phyloP scores from a whole-genome alignment of 805 yeast species.

The Metschnikowia borealis region DNA sequence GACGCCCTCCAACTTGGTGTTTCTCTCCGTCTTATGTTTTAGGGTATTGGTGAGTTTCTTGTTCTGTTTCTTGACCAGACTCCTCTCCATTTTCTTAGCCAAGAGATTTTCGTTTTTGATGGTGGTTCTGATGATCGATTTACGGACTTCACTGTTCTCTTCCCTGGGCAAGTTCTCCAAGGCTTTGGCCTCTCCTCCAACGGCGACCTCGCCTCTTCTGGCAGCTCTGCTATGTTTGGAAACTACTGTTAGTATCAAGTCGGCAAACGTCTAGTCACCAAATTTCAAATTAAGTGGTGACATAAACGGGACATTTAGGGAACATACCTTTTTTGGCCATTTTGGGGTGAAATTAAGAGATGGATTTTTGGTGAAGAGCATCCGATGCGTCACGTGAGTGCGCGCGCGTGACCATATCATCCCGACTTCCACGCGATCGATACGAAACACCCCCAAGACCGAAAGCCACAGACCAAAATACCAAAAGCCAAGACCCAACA shows the following conservation, averaged over 20 bases:
- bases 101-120: slow-evolving; percentile 62
- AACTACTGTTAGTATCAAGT: slow-evolving; percentile 29
- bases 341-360: background rate
- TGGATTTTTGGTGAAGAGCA: slow-evolving; percentile 4
- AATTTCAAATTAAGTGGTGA: too few species aligned
- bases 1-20: slow-evolving; percentile 49
- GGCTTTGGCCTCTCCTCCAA: slow-evolving; percentile 44
- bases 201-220: slow-evolving; percentile 54
- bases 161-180: slow-evolving; percentile 54
- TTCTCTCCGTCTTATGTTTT: slow-evolving; percentile 43
- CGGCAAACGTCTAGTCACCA: too few species aligned
- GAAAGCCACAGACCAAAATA: background rate
- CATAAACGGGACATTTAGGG: background rate
- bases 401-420: background rate
- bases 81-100: slow-evolving; percentile 49
- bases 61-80: slow-evolving; percentile 26
- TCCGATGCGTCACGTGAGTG: slow-evolving; percentile 2
- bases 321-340: slow-evolving; percentile 42
- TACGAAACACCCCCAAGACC: background rate
- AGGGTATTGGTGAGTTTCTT: slow-evolving; percentile 30
- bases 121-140: slow-evolving; percentile 63
- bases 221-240: slow-evolving; percentile 77
- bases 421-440: background rate
- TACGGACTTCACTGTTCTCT: slow-evolving; percentile 55
- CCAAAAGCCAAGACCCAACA: background rate